Evolutionary conservation across 2,329 filamentous ascomycete species (phyloP), one percentile per base, ranked within the genome.

Genomic region (Alternaria sp.): DNA sequence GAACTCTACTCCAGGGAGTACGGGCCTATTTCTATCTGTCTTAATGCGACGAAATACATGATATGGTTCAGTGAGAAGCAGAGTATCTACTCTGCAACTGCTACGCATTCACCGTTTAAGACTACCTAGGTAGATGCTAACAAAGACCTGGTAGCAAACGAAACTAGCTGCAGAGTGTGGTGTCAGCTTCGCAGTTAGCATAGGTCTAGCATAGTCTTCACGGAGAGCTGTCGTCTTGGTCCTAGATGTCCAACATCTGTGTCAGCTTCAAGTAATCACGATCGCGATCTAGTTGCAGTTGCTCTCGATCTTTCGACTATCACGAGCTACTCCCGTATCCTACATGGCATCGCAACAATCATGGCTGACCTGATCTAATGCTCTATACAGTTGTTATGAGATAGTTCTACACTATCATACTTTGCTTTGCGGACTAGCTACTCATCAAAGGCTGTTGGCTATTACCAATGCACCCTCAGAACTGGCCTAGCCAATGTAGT

Each of bases 61-160:
- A 79, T 82, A 1, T 80, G 80, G 1, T 77, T 76, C 29, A 80
- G 78, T 10, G 80, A 79, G 58, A 78, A 74, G 14, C 80, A 82
- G 45, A 79, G 74, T 4, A 78, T 81, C 3, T 72, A 80, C 10
- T 71, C 82, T 5, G 80, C 80, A 1, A 75, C 79, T 0, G 81
- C 78, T 7, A 0, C 80, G 80, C 0, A 70, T 83, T 0, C 80
- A 83, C 54, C 68, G 75, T n/a, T 65, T 81, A 1, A 63, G 62
- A 0, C 54, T 66, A 2, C n/a, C n/a, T n/a, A n/a, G n/a, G n/a
- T n/a, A n/a, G 65, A 67, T 10, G n/a, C 34, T 2, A 26, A n/a
- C 2, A 44, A 41, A 26, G 51, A 28, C n/a, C 21, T 31, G 4
- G 24, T 51, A n/a, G 55, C 51, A 10, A 62, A 67, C 4, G 76